A percentile compares a stretch with the other conserved stretches of the same genome.
phyloP scores from a whole-genome alignment of 768 basidiomycete species.

The Trametes meyenii region DNA sequence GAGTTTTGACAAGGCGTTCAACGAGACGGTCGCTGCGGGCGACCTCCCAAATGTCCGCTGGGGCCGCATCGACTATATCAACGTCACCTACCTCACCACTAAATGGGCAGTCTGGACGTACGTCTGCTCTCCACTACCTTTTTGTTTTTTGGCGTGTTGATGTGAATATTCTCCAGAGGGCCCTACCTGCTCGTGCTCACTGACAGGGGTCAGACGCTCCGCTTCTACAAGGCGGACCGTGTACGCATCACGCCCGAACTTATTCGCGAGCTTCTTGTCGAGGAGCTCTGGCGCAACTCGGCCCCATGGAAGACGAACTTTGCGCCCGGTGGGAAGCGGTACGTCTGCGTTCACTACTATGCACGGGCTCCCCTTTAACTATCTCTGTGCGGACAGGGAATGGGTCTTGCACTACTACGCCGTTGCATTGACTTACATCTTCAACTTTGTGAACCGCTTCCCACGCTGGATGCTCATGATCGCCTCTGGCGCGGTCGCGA shows the following conservation, averaged over 20 bases:
- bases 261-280: slow-evolving; percentile 66
- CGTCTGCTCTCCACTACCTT: slow-evolving; percentile 31
- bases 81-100: slow-evolving; percentile 81
- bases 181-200: slow-evolving; percentile 73
- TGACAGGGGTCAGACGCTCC: slow-evolving; percentile 75
- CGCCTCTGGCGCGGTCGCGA: slow-evolving; percentile 64
- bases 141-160: neutral
- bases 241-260: slow-evolving; percentile 61
- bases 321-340: slow-evolving; percentile 80
- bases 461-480: slow-evolving; percentile 78
- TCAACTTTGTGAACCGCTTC: slow-evolving; percentile 53
- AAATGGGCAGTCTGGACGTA: slow-evolving; percentile 88
- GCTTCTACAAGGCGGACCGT: slow-evolving; percentile 73
- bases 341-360: slow-evolving; percentile 25
- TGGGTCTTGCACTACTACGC: slow-evolving; percentile 66
- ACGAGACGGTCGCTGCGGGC: slow-evolving; percentile 56
- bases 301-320: slow-evolving; percentile 70
- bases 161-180: slow-evolving; percentile 50
- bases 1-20: slow-evolving; percentile 75
- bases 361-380: neutral
- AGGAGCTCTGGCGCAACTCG: slow-evolving; percentile 63
- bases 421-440: slow-evolving; percentile 48
- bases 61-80: slow-evolving; percentile 87
- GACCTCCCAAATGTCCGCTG: slow-evolving; percentile 76
- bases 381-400: slow-evolving; percentile 50